phyloP scores from a whole-genome alignment of 768 basidiomycete species.

The Pisolithus sp. region DNA sequence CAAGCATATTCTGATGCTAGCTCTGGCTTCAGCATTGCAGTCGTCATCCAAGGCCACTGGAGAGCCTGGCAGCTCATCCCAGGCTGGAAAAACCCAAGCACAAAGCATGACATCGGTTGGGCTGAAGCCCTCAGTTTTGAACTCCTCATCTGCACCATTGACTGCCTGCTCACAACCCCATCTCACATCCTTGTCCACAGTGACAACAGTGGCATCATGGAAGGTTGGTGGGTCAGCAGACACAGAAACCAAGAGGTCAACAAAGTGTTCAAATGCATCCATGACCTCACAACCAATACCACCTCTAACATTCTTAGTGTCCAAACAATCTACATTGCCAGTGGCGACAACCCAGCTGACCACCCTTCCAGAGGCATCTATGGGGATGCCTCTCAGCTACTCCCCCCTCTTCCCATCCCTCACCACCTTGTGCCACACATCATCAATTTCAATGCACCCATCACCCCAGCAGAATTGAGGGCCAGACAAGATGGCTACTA shows the following conservation, averaged over 20 bases:
- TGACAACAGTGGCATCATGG: constrained; percentile 36
- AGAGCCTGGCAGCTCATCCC: constrained; percentile 17
- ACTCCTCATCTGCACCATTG: constrained; percentile 14
- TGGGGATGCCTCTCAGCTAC: background rate
- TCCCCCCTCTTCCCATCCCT: constrained; percentile 11
- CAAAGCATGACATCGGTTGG: constrained; percentile 12
- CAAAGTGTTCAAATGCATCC: constrained; percentile 23
- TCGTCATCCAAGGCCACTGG: constrained; percentile 18
- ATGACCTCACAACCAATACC: constrained; percentile 1
- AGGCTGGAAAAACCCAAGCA: constrained; percentile 4
- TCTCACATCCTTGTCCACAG: constrained; percentile 23
- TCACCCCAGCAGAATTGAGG: background rate
- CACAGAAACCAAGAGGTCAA: constrained; percentile 29
- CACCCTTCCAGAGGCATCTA: constrained; percentile 10
- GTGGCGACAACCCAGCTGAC: constrained; percentile 16
- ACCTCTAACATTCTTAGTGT: background rate
- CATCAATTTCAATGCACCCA: background rate
- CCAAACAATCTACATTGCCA: background rate
- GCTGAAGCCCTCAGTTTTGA: constrained; percentile 14
- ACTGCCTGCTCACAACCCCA: background rate
- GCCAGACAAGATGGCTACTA: background rate
- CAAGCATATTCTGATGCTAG: constrained; percentile 14
- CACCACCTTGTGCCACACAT: constrained; percentile 4
- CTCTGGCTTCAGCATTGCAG: constrained; percentile 10
- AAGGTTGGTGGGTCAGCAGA: constrained; percentile 36